Base-by-base conservation (phyloP, 176 grass and related monocot genomes). In the Microstegium vimineum region DNA sequence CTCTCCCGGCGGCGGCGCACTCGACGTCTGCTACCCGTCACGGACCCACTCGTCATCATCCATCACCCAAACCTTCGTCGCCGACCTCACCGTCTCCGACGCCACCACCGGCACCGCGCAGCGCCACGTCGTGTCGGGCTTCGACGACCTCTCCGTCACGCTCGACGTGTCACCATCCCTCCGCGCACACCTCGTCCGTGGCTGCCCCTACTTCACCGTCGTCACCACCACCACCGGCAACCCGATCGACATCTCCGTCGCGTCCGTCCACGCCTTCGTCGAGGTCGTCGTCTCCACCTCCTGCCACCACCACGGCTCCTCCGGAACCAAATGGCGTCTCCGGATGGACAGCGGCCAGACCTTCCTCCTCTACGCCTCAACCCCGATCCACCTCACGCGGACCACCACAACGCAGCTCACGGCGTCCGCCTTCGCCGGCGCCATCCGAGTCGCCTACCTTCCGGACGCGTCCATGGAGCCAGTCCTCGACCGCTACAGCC, bases 281-380 rank as follows among this genome's bases (percentile, higher is more conserved):
- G 54, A 59, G n/a, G 54, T 56, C 52, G 8, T 2, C 51, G 0
- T n/a, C n/a, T n/a, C 51, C 0, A 54, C 2, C 8, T 56, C 49
- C 17, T 20, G 8, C 52, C 2, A 8, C 49, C 52, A 8, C 22
- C 52, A 56, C 8, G 52, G 52, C 52, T 56, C 52, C 2, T 9
- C 51, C 51, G 78, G 37, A 63, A 93, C 95, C 79, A 98, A 98
- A 80, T 91, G 92, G 82, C 84, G 79, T 6, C 66, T 98, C 73
- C 77, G 85, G 69, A 84, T 95, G 83, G 93, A 93, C 84, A 98
- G 90, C 61, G 90, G 84, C 51, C 96, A 98, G 84, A 95, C 90
- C 13, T 98, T 98, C 75, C 75, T 95, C 34, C 82, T 90, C 41
- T 95, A 98, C 80, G 92, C 96, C 22, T 91, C 90, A 2, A 83